Evolutionary conservation across 2,329 filamentous ascomycete species (phyloP), one percentile per base, ranked within the genome.

Genomic region (Fusarium irregulare): DNA sequence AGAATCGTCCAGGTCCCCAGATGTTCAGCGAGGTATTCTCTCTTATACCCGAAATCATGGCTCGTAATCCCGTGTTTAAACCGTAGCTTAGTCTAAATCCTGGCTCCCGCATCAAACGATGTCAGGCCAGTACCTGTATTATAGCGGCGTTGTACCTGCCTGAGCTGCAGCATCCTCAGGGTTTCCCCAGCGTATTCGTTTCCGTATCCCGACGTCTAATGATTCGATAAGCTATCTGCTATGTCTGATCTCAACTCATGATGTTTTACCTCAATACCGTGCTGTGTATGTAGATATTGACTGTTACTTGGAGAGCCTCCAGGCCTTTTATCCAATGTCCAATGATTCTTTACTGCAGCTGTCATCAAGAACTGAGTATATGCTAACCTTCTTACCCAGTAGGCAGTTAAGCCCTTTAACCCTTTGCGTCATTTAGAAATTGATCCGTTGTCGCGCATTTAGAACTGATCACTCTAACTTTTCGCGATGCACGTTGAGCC

Each of bases 141-240:
- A 69, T 30, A 32, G 32, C 37, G 21, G 40, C 30, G 12, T 18
- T 47, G 58, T 72, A 67, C 62, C 63, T 70, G 57, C 59, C 32
- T 47, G 56, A 40, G 23, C 54, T 37, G 18, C 23, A 28, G 25
- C 44, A 42, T 50, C 42, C 25, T 51, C 58, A 70, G 42, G 34
- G 51, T 51, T 60, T 47, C 42, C 54, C 58, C 51, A 60, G 48
- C 68, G 68, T 71, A 71, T 71, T 71, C 68, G 68, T 71, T 71
- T 71, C 68, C 68, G 68, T 71, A 71, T 71, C 49, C 40, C n/a
- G 37, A 44, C 45, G 21, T 20, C 37, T 8, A 47, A 45, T 44
- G 16, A 32, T 46, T 50, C 21, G 37, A 57, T 56, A 45, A 62
- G n/a, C 41, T n/a, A 42, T 21, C n/a, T 20, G 10, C 16, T 28